Conservation (phyloP, 2,329 filamentous ascomycete species). For the Aspergillus fijiensis region DNA sequence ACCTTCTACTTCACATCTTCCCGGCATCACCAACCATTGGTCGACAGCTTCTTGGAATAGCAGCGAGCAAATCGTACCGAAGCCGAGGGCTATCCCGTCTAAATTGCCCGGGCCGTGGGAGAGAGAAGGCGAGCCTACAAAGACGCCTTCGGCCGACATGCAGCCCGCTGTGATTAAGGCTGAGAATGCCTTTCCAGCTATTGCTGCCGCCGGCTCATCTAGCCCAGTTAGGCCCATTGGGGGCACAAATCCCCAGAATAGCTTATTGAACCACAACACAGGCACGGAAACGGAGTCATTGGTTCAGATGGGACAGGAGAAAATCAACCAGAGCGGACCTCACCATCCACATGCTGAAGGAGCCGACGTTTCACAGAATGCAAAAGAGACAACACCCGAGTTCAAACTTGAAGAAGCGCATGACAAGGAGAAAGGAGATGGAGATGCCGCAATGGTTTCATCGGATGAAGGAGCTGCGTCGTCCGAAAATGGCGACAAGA, state of each 20-base stretch:
- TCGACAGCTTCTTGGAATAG: constrained; percentile 27
- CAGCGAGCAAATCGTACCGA: constrained; percentile 24
- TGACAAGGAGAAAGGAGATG: constrained; percentile 21
- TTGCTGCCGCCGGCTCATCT: constrained; percentile 15
- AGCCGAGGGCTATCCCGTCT: constrained; percentile 22
- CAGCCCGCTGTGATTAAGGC: constrained; percentile 27
- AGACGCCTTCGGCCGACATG: constrained; percentile 24
- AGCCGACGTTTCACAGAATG: constrained; percentile 16
- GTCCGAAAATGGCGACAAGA: constrained; percentile 30
- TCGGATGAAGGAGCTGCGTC: constrained; percentile 31
- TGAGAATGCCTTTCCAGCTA: constrained; percentile 29
- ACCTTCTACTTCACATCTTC: constrained; percentile 30
- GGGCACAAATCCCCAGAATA: constrained; percentile 21
- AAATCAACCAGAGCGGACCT: constrained; percentile 24
- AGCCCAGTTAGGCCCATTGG: constrained; percentile 17
- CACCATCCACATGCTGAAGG: constrained; percentile 18
- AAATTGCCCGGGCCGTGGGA: constrained; percentile 24
- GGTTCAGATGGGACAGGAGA: constrained; percentile 29
- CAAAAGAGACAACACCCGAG: constrained; percentile 13
- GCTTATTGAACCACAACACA: constrained; percentile 16
- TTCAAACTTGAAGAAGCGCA: constrained; percentile 13
- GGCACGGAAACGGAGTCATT: constrained; percentile 20
- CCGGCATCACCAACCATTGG: constrained; percentile 31
- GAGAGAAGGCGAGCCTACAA: constrained; percentile 20
- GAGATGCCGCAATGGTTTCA: constrained; percentile 23